These are phyloP conservation scores for Beauveria pseudobassiana DNA, from an alignment of 2,329 filamentous ascomycete species.

Conservation along the genomic window DNA sequence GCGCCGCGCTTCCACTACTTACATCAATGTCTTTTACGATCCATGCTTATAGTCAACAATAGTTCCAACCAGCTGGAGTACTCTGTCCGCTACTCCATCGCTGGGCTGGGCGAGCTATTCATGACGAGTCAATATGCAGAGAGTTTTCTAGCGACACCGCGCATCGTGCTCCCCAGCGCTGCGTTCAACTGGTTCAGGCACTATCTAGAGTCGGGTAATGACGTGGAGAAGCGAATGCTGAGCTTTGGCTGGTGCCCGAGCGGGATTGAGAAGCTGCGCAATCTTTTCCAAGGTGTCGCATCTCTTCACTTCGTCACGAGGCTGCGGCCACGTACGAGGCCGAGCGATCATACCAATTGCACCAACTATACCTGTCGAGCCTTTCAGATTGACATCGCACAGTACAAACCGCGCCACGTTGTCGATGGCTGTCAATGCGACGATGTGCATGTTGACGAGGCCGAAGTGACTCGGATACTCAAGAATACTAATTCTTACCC, in stretches of 20 bases:
- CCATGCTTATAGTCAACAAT: slow-evolving; percentile 14
- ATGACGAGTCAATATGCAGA: slow-evolving; percentile 11
- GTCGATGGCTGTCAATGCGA: slow-evolving; percentile 17
- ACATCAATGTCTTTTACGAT: slow-evolving; percentile 16
- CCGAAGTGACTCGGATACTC: slow-evolving; percentile 15
- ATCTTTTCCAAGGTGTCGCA: slow-evolving; percentile 16
- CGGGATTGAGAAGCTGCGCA: slow-evolving; percentile 22
- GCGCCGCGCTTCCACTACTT: slow-evolving; percentile 15
- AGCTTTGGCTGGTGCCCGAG: slow-evolving; percentile 25
- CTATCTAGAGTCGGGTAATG: slow-evolving; percentile 14
- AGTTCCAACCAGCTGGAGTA: slow-evolving; percentile 16
- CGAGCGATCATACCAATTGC: slow-evolving; percentile 20
- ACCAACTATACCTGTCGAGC: slow-evolving; percentile 19
- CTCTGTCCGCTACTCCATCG: slow-evolving; percentile 20
- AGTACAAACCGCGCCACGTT: slow-evolving; percentile 21
- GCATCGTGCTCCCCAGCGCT: slow-evolving; percentile 12
- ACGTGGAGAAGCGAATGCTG: slow-evolving; percentile 21
- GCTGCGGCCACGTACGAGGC: slow-evolving; percentile 12
- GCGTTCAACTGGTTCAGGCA: slow-evolving; percentile 16
- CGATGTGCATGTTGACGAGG: slow-evolving; percentile 16
- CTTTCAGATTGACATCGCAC: slow-evolving; percentile 23
- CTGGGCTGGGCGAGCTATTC: slow-evolving; percentile 21
- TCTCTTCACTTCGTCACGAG: slow-evolving; percentile 20
- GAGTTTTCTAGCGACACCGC: slow-evolving; percentile 3
- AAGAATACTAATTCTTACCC: slow-evolving; percentile 14